A percentile compares a stretch with the other conserved stretches of the same genome.
These are phyloP conservation scores for Nakataea oryzae DNA, from an alignment of 2,329 filamentous ascomycete species.

Conservation along the genomic window DNA sequence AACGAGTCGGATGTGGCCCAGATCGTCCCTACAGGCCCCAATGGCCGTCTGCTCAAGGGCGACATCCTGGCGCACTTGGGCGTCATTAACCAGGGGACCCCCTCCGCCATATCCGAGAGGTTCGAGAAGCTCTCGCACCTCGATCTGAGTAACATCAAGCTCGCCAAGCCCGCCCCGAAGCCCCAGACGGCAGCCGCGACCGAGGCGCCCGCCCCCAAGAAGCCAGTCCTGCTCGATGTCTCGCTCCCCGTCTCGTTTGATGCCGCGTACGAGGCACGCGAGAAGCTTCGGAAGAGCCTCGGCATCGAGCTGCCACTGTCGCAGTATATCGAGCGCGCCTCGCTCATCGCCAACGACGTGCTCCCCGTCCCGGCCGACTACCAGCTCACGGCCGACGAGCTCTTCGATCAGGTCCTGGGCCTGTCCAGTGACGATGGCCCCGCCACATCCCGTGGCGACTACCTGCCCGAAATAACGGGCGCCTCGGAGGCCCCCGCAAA, in stretches of 20 bases:
- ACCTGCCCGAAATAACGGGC: constrained; percentile 62
- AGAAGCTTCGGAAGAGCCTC: constrained; percentile 65
- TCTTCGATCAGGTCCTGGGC: constrained; percentile 84
- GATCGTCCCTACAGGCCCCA: constrained; percentile 81
- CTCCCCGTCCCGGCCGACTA: constrained; percentile 56
- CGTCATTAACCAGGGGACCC: constrained; percentile 60
- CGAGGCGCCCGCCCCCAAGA: constrained; percentile 10
- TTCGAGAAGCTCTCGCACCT: constrained; percentile 72
- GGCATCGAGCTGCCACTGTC: constrained; percentile 75
- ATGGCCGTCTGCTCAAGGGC: constrained; percentile 84
- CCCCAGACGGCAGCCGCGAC: constrained; percentile 17
- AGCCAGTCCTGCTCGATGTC: constrained; percentile 43
- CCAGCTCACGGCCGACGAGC: constrained; percentile 63
- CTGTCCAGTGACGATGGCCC: constrained; percentile 35
- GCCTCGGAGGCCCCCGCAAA: constrained; percentile 29
- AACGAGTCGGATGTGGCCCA: constrained; percentile 64
- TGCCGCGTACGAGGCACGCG: constrained; percentile 70
- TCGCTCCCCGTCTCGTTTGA: constrained; percentile 68
- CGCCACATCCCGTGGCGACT: constrained; percentile 46
- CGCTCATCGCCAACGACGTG: constrained; percentile 78
- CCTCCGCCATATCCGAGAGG: constrained; percentile 57
- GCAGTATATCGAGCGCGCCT: constrained; percentile 76
- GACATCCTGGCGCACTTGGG: constrained; percentile 89
- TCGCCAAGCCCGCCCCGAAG: constrained; percentile 38
- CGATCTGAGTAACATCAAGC: constrained; percentile 91